Conservation (phyloP, 2,329 filamentous ascomycete genomes). For the Colletotrichum simmondsii region DNA sequence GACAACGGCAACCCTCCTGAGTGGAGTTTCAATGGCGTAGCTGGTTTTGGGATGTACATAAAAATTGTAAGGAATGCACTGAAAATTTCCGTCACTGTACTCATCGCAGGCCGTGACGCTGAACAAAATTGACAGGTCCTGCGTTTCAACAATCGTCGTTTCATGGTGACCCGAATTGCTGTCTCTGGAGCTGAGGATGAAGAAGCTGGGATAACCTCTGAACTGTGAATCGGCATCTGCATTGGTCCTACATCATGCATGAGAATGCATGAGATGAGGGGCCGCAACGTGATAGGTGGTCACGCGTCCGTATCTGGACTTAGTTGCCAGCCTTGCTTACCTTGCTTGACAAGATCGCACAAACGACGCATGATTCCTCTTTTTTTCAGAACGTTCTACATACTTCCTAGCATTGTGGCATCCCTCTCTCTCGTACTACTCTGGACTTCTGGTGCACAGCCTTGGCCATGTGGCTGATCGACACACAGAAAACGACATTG, state of each 20-base stretch:
- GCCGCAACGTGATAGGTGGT: background rate
- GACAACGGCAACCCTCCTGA: constrained; percentile 18
- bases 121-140: constrained; percentile 25
- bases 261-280: background rate
- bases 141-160: background rate
- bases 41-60: constrained; percentile 30
- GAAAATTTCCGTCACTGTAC: constrained; percentile 27
- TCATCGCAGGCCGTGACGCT: constrained; percentile 28
- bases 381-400: background rate
- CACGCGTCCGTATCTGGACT: background rate
- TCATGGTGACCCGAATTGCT: background rate
- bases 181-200: background rate
- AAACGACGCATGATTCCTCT: background rate
- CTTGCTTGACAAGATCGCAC: background rate
- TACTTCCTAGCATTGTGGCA: background rate
- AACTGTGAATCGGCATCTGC: background rate
- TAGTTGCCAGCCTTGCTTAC: background rate
- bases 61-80: constrained; percentile 30
- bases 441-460: background rate
- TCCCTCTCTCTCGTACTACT: background rate
- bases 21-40: constrained; percentile 33
- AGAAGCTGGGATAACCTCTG: background rate
- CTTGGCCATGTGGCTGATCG: background rate
- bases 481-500: background rate
- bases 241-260: background rate